Evolutionary conservation across 2,329 filamentous ascomycete genomes (phyloP).

Genomic region (Fusarium clavum): DNA sequence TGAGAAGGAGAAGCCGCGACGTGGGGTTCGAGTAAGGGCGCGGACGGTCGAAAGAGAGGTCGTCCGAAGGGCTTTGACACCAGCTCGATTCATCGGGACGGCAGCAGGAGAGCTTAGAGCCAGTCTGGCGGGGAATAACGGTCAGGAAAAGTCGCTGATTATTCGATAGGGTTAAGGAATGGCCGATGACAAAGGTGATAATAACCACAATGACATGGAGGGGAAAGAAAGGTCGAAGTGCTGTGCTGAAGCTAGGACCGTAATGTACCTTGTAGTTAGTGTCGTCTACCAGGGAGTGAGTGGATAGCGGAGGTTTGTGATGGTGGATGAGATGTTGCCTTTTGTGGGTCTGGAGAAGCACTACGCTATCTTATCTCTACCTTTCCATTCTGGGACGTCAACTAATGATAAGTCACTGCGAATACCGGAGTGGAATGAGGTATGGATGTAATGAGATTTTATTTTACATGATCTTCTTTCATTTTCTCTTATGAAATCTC

Average conservation of each 20-base stretch:
- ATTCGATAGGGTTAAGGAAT: slow-evolving; percentile 1
- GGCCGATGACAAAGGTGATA: slow-evolving; percentile 16
- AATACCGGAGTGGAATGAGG: slow-evolving; percentile 16
- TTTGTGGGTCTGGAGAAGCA: slow-evolving; percentile 13
- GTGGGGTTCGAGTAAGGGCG: slow-evolving; percentile 63
- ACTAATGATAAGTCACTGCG: slow-evolving; percentile 10
- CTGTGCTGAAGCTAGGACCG: background rate
- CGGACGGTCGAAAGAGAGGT: slow-evolving; percentile 72
- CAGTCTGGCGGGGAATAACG: slow-evolving; percentile 13
- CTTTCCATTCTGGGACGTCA: slow-evolving; percentile 26
- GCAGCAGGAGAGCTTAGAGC: slow-evolving; percentile 23
- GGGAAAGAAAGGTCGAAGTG: slow-evolving; percentile 1
- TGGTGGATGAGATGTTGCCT: slow-evolving; percentile 6
- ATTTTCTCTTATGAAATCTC: background rate
- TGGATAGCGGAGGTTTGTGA: slow-evolving; percentile 3
- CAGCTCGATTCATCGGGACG: slow-evolving; percentile 78
- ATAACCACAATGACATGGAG: slow-evolving; percentile 21
- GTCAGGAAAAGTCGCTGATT: background rate
- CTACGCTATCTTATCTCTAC: slow-evolving; percentile 35
- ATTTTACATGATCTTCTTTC: background rate
- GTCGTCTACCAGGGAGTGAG: background rate
- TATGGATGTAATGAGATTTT: slow-evolving; percentile 10
- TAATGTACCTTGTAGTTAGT: slow-evolving; percentile 6
- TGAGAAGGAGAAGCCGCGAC: slow-evolving; percentile 55
- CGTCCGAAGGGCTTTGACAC: slow-evolving; percentile 74